Evolutionary conservation across 208 protist genomes (phyloP).

Genomic region (Angomonas desouzai): DNA sequence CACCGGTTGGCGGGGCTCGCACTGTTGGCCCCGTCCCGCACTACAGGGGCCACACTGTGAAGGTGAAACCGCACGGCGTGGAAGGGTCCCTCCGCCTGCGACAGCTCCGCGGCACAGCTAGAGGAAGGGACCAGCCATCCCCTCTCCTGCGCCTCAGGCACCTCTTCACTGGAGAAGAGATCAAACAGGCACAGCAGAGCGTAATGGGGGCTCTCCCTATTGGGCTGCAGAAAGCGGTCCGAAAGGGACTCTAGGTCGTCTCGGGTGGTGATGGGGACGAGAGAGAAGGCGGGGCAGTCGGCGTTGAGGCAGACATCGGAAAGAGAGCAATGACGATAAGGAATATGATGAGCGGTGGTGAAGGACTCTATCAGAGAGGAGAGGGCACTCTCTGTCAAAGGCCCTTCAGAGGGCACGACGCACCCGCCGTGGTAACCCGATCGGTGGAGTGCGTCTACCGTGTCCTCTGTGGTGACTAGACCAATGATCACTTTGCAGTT

Average conservation of each 20-base stretch:
- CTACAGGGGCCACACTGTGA: slow-evolving; percentile 26
- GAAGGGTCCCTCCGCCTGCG: neutral
- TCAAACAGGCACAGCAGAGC: neutral
- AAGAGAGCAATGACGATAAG: neutral
- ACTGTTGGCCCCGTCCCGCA: slow-evolving; percentile 19
- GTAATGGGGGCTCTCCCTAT: neutral
- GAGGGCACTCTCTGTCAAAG: neutral
- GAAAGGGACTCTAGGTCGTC: neutral
- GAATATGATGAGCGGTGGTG: neutral
- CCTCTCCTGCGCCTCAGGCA: neutral
- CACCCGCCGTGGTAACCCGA: slow-evolving; percentile 21
- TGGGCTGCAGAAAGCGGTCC: neutral
- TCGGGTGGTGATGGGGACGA: neutral
- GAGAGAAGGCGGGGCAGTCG: neutral
- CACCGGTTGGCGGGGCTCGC: slow-evolving; percentile 15
- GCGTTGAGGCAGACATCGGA: neutral
- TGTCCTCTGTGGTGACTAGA: slow-evolving; percentile 12
- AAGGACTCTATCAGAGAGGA: neutral
- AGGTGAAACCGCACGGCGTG: slow-evolving; percentile 20
- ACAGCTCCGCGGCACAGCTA: slow-evolving; percentile 1
- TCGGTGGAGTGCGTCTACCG: neutral
- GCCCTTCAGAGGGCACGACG: slow-evolving; percentile 9
- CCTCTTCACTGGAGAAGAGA: neutral
- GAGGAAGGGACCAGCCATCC: neutral
- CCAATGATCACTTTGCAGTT: slow-evolving; percentile 31